Evolutionary conservation across 1,139 yeast genomes (phyloP).

Genomic region (Torulaspora pretoriensis): DNA sequence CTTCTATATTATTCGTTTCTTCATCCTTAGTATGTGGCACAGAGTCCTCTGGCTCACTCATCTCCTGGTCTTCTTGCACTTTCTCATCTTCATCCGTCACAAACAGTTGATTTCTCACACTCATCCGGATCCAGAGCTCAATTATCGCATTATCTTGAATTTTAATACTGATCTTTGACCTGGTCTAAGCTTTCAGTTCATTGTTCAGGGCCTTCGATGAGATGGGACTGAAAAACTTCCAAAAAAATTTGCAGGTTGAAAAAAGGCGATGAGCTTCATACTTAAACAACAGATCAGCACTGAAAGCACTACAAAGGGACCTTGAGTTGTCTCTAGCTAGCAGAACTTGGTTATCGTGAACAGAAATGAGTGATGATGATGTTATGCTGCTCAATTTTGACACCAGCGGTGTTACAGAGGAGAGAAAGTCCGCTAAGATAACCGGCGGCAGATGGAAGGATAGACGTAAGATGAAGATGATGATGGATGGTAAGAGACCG

Average conservation of each 20-base stretch:
- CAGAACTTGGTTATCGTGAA: not conserved
- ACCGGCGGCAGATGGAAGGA: conserved; percentile 81
- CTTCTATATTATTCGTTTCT: conserved; percentile 35
- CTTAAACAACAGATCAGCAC: not conserved
- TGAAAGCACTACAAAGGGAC: not conserved
- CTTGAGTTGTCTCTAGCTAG: not conserved
- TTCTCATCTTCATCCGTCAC: conserved; percentile 30
- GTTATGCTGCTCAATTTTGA: conserved; percentile 34
- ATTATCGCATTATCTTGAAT: not conserved
- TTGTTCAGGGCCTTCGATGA: not conserved
- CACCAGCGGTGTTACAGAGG: conserved; percentile 19
- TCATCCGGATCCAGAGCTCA: conserved; percentile 3
- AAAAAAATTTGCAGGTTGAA: conserved; percentile 12
- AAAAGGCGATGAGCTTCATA: conserved; percentile 14
- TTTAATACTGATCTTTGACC: too few species aligned
- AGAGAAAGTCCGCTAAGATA: conserved; percentile 38
- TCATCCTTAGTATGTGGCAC: conserved; percentile 13
- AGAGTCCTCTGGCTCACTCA: not conserved
- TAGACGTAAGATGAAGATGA: conserved; percentile 45
- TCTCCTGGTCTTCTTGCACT: conserved; percentile 9
- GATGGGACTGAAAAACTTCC: conserved; percentile 3
- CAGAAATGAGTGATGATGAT: conserved; percentile 33
- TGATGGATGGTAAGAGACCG: conserved; percentile 33
- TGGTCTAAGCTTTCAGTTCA: not conserved
- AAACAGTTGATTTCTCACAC: conserved; percentile 22